phyloP scores from a whole-genome alignment of 192 early-diverging fungal species.

The Podochytrium sp. region DNA sequence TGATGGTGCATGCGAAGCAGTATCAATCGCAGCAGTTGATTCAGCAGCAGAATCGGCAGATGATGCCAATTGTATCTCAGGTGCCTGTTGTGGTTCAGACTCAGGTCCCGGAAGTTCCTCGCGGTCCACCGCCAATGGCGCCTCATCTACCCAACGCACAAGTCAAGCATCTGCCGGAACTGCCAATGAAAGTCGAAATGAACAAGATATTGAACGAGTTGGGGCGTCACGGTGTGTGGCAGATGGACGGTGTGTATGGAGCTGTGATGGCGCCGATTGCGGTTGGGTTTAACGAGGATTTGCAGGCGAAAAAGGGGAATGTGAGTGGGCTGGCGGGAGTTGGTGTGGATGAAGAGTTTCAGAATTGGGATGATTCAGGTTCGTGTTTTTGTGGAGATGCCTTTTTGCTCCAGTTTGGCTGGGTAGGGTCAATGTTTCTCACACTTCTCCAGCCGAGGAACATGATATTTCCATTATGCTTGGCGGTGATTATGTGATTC shows the following conservation, averaged over 20 bases:
- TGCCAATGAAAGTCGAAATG: not conserved
- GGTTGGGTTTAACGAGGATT: constrained; percentile 1
- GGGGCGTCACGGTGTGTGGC: not conserved
- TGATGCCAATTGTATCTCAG: not conserved
- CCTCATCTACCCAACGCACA: not conserved
- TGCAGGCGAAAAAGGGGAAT: not conserved
- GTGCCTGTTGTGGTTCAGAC: not conserved
- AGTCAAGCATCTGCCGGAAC: not conserved
- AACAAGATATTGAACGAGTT: not conserved
- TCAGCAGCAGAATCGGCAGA: not conserved
- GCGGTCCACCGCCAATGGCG: not conserved
- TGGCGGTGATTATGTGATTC: not conserved
- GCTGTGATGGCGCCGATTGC: not conserved
- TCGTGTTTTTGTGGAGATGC: not conserved
- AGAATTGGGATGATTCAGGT: not conserved
- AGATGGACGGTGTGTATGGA: not conserved
- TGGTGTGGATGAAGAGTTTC: not conserved
- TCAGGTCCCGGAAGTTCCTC: not conserved
- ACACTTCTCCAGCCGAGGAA: not conserved
- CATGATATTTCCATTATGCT: not conserved
- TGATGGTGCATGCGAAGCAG: too few relatives aligned
- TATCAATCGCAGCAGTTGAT: not conserved
- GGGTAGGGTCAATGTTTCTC: not conserved
- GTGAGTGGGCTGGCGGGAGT: not conserved
- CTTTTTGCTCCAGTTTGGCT: not conserved